Evolutionary conservation across 169 alveolate species (phyloP).

Genomic region (Plasmodium chabaudi): DNA sequence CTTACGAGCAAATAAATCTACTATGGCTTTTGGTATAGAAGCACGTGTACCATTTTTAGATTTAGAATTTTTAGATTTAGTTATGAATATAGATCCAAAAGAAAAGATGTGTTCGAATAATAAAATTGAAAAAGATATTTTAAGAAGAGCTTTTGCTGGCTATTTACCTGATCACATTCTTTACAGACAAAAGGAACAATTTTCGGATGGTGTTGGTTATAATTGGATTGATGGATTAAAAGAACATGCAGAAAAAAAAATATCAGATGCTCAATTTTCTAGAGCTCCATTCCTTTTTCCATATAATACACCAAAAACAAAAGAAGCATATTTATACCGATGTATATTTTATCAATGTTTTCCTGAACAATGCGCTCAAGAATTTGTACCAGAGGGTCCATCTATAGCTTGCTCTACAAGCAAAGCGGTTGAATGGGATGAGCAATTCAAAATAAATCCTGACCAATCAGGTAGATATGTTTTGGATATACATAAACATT

Average conservation of each 20-base stretch:
- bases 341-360: slow-evolving; percentile 76
- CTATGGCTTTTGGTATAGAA: slow-evolving; percentile 92
- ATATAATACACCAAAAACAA: slow-evolving; percentile 80
- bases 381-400: slow-evolving; percentile 76
- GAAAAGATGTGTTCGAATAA: slow-evolving; percentile 63
- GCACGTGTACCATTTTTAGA: slow-evolving; percentile 92
- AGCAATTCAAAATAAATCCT: slow-evolving; percentile 50
- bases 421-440: slow-evolving; percentile 78
- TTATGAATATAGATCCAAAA: slow-evolving; percentile 71
- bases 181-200: slow-evolving; percentile 91
- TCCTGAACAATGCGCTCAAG: slow-evolving; percentile 77
- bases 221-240: slow-evolving; percentile 84
- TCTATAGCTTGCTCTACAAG: slow-evolving; percentile 78
- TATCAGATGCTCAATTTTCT: slow-evolving; percentile 77
- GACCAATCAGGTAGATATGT: slow-evolving; percentile 77
- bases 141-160: slow-evolving; percentile 87
- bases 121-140: slow-evolving; percentile 85
- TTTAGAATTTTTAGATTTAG: slow-evolving; percentile 23
- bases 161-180: slow-evolving; percentile 89
- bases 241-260: slow-evolving; percentile 78
- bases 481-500: slow-evolving; percentile 35
- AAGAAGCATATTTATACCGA: slow-evolving; percentile 83
- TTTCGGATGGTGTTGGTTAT: slow-evolving; percentile 88
- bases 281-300: slow-evolving; percentile 75
- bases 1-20: slow-evolving; percentile 90